Conservation (phyloP, 306 rosid genomes). For the Mimosa bimucronata region DNA sequence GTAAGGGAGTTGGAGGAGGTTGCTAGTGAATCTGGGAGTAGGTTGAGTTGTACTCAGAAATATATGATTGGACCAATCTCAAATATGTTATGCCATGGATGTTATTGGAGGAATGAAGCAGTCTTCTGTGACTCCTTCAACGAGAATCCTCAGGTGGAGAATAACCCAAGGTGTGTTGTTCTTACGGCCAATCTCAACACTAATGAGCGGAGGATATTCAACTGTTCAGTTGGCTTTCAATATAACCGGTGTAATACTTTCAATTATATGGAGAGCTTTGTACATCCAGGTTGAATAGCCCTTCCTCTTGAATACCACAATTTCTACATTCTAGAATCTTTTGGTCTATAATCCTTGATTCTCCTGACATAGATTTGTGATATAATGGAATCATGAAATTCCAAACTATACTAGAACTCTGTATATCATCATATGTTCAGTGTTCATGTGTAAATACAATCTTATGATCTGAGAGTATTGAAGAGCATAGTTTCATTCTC, state of each 20-base stretch:
- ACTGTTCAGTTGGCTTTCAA: neutral
- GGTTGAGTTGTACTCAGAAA: too few relatives aligned
- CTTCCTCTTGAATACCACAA: neutral
- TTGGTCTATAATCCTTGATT: neutral
- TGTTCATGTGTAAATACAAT: too few relatives aligned
- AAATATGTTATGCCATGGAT: too few relatives aligned
- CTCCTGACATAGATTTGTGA: neutral
- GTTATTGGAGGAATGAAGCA: neutral
- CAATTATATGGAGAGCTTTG: neutral
- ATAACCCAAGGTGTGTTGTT: neutral
- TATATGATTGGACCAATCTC: too few relatives aligned
- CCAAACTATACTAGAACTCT: too few relatives aligned
- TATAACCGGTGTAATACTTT: fast-evolving
- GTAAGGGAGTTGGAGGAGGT: neutral
- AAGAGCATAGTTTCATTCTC: too few relatives aligned
- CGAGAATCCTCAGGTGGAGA: neutral
- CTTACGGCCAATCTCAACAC: neutral
- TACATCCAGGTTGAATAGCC: neutral
- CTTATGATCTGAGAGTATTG: too few relatives aligned
- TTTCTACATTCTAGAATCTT: too few relatives aligned
- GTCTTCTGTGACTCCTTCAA: neutral
- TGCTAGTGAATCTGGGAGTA: neutral
- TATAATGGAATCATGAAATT: too few relatives aligned
- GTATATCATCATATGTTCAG: neutral
- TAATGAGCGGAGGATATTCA: neutral